Percentiles rank a stretch among this genome's conserved stretches.
phyloP scores from a whole-genome alignment of 331 rosid genomes.

The Quercus lobata region DNA sequence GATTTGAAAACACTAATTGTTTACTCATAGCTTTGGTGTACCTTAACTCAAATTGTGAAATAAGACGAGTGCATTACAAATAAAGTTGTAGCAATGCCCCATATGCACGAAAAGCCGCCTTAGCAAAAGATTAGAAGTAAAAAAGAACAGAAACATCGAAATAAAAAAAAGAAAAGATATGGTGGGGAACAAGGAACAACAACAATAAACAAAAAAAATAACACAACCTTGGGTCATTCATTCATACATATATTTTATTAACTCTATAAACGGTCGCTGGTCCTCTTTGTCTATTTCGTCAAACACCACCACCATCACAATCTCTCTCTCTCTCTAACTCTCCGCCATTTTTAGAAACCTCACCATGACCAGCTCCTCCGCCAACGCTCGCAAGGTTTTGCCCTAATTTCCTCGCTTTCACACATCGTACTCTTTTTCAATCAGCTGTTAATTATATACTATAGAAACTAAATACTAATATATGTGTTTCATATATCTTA shows the following conservation, averaged over 20 bases:
- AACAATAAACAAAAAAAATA: too few relatives aligned
- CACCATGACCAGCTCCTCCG: conserved; percentile 93
- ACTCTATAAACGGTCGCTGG: conserved; percentile 32
- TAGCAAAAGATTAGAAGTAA: neutral
- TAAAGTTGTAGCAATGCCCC: too few relatives aligned
- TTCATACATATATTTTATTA: neutral
- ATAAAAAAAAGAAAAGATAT: neutral
- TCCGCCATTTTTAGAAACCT: conserved; percentile 26
- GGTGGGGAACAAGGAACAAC: conserved; percentile 2
- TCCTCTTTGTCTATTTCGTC: conserved; percentile 36
- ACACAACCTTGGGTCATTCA: too few relatives aligned
- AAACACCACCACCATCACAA: conserved; percentile 18
- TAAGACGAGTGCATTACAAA: too few relatives aligned
- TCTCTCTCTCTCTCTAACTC: neutral
- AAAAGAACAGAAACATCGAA: neutral
- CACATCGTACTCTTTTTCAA: neutral
- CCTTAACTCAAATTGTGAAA: too few relatives aligned
- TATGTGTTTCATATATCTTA: too few relatives aligned
- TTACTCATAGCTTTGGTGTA: too few relatives aligned
- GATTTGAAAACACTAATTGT: too few relatives aligned
- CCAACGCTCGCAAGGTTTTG: conserved; percentile 79
- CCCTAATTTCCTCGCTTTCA: conserved; percentile 8
- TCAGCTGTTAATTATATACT: too few relatives aligned
- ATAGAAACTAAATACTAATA: neutral
- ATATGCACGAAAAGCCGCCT: too few relatives aligned